Conservation (phyloP, 2,329 filamentous ascomycete genomes). For the Hymenoscyphus albidus region DNA sequence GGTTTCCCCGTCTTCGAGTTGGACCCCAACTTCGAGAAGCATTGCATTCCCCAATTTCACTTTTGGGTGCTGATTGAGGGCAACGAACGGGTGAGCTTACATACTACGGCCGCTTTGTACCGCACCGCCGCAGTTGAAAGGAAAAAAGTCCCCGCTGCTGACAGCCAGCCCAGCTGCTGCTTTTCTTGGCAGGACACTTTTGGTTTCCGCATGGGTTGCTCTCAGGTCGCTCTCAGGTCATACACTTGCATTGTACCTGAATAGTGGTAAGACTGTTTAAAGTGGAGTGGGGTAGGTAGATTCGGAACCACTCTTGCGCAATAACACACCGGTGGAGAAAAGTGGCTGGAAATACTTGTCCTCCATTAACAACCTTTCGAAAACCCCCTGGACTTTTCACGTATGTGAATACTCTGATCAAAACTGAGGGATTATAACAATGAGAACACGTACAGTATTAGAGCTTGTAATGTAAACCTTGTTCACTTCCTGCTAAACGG, state of each 20-base stretch:
- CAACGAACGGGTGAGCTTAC: neutral
- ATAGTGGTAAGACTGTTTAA: neutral
- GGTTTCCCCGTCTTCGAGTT: neutral
- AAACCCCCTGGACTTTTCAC: too few relatives aligned
- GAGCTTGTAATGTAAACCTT: too few relatives aligned
- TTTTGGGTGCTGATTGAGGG: slow-evolving; percentile 1
- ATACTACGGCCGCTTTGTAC: neutral
- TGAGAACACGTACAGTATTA: too few relatives aligned
- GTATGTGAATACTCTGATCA: too few relatives aligned
- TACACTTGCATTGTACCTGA: slow-evolving; percentile 2
- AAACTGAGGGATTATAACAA: too few relatives aligned
- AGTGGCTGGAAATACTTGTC: too few relatives aligned
- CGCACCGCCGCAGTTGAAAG: neutral
- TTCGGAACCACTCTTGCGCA: neutral
- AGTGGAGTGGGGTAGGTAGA: neutral
- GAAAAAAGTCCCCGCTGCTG: neutral
- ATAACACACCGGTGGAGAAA: too few relatives aligned
- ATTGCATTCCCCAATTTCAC: neutral
- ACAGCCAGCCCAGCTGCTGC: neutral
- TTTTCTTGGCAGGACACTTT: neutral
- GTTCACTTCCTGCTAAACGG: too few relatives aligned
- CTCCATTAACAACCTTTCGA: too few relatives aligned
- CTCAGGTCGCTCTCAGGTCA: neutral
- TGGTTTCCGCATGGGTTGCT: neutral
- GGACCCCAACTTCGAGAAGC: neutral